Conservation (phyloP, 2,329 filamentous ascomycete genomes). For the Sporothrix schenckii region DNA sequence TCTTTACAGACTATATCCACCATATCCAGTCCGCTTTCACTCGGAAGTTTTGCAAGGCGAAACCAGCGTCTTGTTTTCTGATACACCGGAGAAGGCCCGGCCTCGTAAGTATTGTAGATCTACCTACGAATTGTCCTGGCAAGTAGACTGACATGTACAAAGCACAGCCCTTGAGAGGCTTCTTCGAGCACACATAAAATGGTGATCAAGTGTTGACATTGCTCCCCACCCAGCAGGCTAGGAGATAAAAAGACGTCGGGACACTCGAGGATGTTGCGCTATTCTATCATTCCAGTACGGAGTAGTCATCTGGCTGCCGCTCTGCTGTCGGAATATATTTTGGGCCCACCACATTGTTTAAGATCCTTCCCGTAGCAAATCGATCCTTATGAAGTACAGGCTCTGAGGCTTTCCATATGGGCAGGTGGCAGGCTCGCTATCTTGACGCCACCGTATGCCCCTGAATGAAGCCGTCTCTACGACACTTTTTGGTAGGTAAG, state of each 20-base stretch:
- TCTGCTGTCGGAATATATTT: neutral
- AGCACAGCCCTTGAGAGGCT: too few relatives aligned
- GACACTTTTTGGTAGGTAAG: neutral
- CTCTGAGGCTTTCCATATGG: neutral
- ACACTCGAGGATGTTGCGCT: too few relatives aligned
- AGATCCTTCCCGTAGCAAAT: conserved; percentile 6
- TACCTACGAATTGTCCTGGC: neutral
- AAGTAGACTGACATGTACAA: neutral
- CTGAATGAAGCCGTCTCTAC: neutral
- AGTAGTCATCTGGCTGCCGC: neutral
- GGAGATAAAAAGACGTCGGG: too few relatives aligned
- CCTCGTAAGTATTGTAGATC: neutral
- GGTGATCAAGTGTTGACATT: too few relatives aligned
- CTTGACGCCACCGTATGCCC: neutral
- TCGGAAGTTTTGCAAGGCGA: neutral
- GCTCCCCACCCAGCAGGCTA: too few relatives aligned
- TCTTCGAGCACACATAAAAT: too few relatives aligned
- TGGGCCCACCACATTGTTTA: neutral
- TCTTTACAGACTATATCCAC: too few relatives aligned
- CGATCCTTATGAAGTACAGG: neutral
- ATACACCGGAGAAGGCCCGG: conserved; percentile 31
- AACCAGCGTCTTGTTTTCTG: neutral
- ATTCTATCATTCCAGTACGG: neutral
- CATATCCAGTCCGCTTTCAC: neutral
- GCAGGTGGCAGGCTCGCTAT: neutral